phyloP scores from a whole-genome alignment of 129 eudicot species.

The Sambucus nigra region DNA sequence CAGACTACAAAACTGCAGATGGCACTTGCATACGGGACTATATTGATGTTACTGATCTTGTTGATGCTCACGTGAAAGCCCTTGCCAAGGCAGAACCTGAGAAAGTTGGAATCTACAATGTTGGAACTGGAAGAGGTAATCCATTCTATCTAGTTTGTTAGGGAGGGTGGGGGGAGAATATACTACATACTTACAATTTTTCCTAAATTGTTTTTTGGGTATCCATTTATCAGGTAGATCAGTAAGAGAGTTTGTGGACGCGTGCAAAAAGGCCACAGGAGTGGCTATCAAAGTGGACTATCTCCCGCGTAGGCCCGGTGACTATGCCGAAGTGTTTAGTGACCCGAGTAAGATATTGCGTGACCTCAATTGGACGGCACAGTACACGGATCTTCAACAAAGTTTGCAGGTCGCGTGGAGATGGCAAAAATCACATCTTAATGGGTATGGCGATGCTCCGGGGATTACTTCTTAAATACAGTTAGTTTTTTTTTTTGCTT shows the following conservation, averaged over 20 bases:
- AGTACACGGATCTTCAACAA: constrained; percentile 29
- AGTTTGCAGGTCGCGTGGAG: constrained; percentile 42
- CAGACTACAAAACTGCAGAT: constrained; percentile 66
- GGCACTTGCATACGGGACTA: constrained; percentile 88
- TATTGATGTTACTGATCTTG: constrained; percentile 80
- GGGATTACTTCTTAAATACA: background rate
- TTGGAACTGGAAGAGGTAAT: constrained; percentile 90
- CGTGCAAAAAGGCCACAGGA: constrained; percentile 52
- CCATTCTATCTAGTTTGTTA: no score
- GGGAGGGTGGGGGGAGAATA: no score
- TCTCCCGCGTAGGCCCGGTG: constrained; percentile 45
- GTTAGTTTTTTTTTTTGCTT: background rate
- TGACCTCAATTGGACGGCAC: constrained; percentile 43
- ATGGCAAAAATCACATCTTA: constrained; percentile 39
- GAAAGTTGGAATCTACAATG: constrained; percentile 80
- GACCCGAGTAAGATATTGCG: constrained; percentile 37
- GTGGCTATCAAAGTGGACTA: constrained; percentile 43
- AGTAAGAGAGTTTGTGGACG: constrained; percentile 52
- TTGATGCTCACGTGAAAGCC: constrained; percentile 92
- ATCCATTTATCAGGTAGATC: constrained; percentile 35
- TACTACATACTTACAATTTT: no score
- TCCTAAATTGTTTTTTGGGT: background rate
- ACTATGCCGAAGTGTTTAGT: constrained; percentile 51
- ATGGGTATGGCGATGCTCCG: background rate
- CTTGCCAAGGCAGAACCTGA: constrained; percentile 67